Evolutionary conservation across 2,329 filamentous ascomycete genomes (phyloP), one percentile per base, ranked within the genome.

Genomic region (Lojkania enalia): DNA sequence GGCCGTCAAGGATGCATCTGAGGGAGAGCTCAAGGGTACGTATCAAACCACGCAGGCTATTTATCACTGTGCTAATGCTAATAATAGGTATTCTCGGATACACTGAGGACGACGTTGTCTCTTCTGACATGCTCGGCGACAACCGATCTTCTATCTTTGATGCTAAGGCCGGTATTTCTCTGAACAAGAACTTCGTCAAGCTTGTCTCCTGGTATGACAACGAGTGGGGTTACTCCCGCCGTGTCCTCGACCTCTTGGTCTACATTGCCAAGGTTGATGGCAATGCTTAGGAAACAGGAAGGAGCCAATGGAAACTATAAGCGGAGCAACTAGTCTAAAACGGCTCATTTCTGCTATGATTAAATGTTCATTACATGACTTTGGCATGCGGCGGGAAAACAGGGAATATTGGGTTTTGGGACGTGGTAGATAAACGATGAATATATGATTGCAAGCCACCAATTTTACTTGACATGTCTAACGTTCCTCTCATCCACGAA

Each of bases 151-250:
- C 91, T 79, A 95, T 97, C 84, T 96, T 99, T 77, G 94, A 99
- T 75, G 91, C 90, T 76, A 95, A 96, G 87, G 94, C 94, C 52
- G 94, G 94, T 83, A 97, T 99, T 78, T 88, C 91, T 60, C 87
- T 99, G 67, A 99, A 97, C 85, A 77, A 90, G 70, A 91, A 96
- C 86, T 97, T 97, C 75, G 85, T 96, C 83, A 99, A 99, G 88
- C 84, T 99, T 54, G 87, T 96, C 74, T 86, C 86, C 68, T 97
- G 92, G 94, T 96, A 96, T 79, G 90, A 96, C 83, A 97, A 97
- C 83, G 92, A 97, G 85, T 96, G 91, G 90, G 94, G 91, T 71
- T 97, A 99, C 87, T 95, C 88, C 76, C 91, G 91, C 80, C 94
- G 75, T 74, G 75, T 78, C 49, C 70, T 77, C 54, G 75, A 78